Evolutionary conservation across 2,329 filamentous ascomycete species (phyloP).

Genomic region (Corniculantispora saksenae): DNA sequence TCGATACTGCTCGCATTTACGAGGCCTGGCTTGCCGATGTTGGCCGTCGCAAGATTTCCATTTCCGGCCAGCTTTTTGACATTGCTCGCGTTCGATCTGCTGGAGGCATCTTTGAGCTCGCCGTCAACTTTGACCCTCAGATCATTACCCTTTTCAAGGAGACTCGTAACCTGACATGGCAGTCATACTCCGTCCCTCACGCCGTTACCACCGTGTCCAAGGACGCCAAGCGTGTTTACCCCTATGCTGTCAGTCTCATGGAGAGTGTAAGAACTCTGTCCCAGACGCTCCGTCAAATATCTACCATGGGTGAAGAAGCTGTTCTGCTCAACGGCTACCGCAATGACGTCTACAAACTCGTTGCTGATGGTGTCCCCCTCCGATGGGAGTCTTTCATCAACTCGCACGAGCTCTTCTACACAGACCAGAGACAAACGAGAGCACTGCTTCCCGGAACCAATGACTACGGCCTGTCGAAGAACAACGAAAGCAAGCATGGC

Average conservation of each 20-base stretch:
- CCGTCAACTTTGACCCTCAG: slow-evolving; percentile 95
- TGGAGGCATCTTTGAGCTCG: slow-evolving; percentile 83
- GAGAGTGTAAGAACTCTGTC: slow-evolving; percentile 94
- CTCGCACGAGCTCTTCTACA: slow-evolving; percentile 83
- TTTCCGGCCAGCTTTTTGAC: slow-evolving; percentile 87
- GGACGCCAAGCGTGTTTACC: slow-evolving; percentile 97
- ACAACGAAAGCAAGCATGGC: slow-evolving; percentile 86
- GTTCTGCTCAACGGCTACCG: slow-evolving; percentile 88
- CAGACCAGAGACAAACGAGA: slow-evolving; percentile 46
- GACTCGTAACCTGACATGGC: slow-evolving; percentile 92
- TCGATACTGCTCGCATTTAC: slow-evolving; percentile 91
- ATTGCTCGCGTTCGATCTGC: slow-evolving; percentile 87
- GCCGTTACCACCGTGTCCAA: slow-evolving; percentile 94
- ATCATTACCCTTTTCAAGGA: slow-evolving; percentile 99
- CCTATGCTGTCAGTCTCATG: slow-evolving; percentile 96
- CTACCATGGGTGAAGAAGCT: slow-evolving; percentile 82
- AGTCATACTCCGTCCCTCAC: slow-evolving; percentile 92
- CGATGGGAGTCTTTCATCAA: slow-evolving; percentile 99
- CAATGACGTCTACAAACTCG: slow-evolving; percentile 82
- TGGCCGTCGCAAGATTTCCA: slow-evolving; percentile 82
- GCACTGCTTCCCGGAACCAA: slow-evolving; percentile 41
- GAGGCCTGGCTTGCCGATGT: slow-evolving; percentile 95
- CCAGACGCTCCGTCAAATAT: slow-evolving; percentile 83
- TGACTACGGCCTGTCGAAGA: slow-evolving; percentile 49
- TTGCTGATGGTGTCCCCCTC: slow-evolving; percentile 83